phyloP scores from a whole-genome alignment of 78 protist genomes.

The Anaeramoeba flamelloides region DNA sequence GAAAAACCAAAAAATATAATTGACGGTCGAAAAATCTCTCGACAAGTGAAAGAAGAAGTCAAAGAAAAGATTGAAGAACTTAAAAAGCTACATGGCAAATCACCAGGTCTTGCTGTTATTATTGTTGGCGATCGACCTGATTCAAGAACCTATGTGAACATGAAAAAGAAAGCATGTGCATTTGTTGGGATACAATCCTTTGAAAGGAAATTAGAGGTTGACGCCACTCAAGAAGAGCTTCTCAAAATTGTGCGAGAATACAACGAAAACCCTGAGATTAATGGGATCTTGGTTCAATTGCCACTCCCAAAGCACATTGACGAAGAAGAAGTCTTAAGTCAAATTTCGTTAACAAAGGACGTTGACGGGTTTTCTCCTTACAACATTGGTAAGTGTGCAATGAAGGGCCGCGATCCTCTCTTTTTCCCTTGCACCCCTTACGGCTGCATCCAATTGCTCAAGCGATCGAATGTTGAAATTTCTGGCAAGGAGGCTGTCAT shows the following conservation, averaged over 20 bases:
- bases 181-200: too few species aligned
- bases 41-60: too few species aligned
- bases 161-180: conserved; percentile 42
- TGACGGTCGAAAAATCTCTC: too few species aligned
- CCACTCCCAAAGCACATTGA: conserved; percentile 77
- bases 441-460: conserved; percentile 63
- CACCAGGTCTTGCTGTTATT: conserved; percentile 31
- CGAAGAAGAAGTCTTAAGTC: conserved; percentile 33
- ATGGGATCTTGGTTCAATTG: conserved; percentile 74
- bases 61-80: too few species aligned
- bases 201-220: too few species aligned
- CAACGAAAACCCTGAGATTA: conserved; percentile 11
- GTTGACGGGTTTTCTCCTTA: conserved; percentile 65
- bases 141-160: conserved; percentile 36
- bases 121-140: conserved; percentile 45
- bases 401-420: conserved; percentile 36
- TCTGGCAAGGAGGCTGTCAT: conserved; percentile 68
- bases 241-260: not conserved
- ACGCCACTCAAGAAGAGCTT: too few species aligned
- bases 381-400: conserved; percentile 46
- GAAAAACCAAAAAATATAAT: too few species aligned
- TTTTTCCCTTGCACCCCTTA: conserved; percentile 60
- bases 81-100: too few species aligned
- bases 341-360: conserved; percentile 52
- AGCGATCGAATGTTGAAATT: conserved; percentile 24